Evolutionary conservation across 1,284 basidiomycete genomes (phyloP), one percentile per base, ranked within the genome.

Genomic region (Ustilago loliicola): DNA sequence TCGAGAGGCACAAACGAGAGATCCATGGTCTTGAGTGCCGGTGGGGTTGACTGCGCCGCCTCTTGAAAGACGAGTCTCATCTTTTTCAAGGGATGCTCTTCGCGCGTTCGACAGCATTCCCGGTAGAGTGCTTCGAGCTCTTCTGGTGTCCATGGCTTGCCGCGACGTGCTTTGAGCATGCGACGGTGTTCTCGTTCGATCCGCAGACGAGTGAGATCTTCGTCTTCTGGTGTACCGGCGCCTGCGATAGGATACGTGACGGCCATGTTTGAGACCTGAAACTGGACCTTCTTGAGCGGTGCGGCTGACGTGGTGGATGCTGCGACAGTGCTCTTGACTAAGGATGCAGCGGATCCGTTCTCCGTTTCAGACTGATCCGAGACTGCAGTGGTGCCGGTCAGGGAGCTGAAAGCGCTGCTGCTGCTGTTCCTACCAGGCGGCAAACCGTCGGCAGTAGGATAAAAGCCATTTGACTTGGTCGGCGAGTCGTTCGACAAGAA

Each of bases 171-270:
- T 45, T 70, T 75, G 47, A 83, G 61, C 63, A 64, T 78, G 29
- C 77, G 65, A 9, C 74, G 66, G 56, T 83, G 82, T 63, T 83
- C 83, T 11, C 65, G 38, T 54, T 86, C 85, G 58, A 86, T 75
- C 29, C 83, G 71, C 7, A 64, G 53, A 30, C 82, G 75, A 8
- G 85, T 86, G 17, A 77, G 74, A 54, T 82, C 80, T 36, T 86
- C 85, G 42, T 72, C 73, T 51, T 77, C 72, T 5, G 85, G 85
- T 3, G 85, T 79, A 13, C 72, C 71, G 15, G 79, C 62, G n/a
- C 72, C 68, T 2, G 61, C 66, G 48, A 86, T 86, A 5, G 83
- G 84, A 54, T 86, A 86, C n/a, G 82, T 84, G 54, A 85, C 80
- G 15, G 72, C 61, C 72, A 86, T 81, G 25, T 73, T 66, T 2